Conservation (phyloP, 148 eudicot species). For the Rheum nobile region DNA sequence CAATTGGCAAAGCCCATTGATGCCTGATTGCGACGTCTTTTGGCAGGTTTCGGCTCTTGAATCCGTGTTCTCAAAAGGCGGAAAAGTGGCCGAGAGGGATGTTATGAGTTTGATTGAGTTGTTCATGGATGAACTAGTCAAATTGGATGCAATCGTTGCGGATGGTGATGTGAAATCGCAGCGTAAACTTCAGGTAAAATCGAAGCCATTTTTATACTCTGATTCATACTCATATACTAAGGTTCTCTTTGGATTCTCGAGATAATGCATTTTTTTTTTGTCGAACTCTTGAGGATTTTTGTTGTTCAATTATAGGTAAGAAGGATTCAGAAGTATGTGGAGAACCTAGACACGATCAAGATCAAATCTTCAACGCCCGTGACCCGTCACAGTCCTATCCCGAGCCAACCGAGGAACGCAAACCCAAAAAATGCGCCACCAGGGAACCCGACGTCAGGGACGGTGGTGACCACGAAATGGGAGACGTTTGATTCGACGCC, state of each 20-base stretch:
- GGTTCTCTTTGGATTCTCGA: neutral
- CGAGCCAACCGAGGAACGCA: conserved; percentile 8
- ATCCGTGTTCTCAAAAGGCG: conserved; percentile 54
- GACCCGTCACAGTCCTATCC: conserved; percentile 11
- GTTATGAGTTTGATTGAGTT: conserved; percentile 41
- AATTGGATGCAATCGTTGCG: conserved; percentile 51
- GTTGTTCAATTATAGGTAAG: conserved; percentile 30
- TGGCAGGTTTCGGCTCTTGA: conserved; percentile 66
- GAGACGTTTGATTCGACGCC: conserved; percentile 61
- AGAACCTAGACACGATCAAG: conserved; percentile 70
- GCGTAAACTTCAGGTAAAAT: conserved; percentile 73
- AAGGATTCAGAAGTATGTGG: conserved; percentile 85
- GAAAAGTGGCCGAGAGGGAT: conserved; percentile 58
- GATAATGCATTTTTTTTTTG: neutral
- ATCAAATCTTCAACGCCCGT: conserved; percentile 34
- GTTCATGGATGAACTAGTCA: conserved; percentile 76
- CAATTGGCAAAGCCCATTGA: neutral
- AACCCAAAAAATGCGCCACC: conserved; percentile 17
- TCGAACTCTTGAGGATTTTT: neutral
- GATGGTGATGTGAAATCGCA: conserved; percentile 82
- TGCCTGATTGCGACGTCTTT: conserved; percentile 3
- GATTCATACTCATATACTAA: neutral
- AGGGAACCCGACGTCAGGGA: conserved; percentile 37
- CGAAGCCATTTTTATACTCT: neutral
- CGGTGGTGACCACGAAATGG: conserved; percentile 93